Conservation (phyloP, 306 rosid genomes). For the Quercus glauca region DNA sequence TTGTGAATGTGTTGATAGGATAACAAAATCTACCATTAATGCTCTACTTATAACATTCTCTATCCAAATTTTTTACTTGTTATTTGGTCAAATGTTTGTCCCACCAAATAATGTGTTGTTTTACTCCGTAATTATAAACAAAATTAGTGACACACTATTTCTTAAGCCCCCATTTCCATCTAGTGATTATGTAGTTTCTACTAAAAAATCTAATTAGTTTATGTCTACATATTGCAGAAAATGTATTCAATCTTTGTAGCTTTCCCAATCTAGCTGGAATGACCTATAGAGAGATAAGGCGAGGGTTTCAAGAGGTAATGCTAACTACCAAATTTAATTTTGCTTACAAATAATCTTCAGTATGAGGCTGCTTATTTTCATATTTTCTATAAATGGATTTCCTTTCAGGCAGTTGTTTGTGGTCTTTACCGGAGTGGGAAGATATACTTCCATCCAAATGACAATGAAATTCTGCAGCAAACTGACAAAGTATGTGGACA, state of each 20-base stretch:
- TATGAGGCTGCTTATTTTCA: conserved; percentile 4
- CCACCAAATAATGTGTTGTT: neutral
- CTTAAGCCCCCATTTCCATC: neutral
- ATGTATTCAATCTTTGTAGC: conserved; percentile 77
- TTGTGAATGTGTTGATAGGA: neutral
- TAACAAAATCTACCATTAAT: neutral
- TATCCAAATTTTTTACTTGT: neutral
- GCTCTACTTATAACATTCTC: neutral
- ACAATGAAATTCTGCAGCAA: conserved; percentile 65
- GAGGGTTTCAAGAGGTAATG: conserved; percentile 65
- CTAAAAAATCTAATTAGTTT: conserved; percentile 19
- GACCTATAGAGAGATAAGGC: conserved; percentile 64
- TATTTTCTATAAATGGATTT: conserved; percentile 21
- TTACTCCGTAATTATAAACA: neutral
- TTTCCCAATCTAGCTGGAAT: conserved; percentile 64
- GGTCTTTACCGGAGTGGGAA: conserved; percentile 84
- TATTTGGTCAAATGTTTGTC: neutral
- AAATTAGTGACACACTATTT: neutral
- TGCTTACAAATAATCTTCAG: conserved; percentile 1
- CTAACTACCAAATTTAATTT: conserved; percentile 17
- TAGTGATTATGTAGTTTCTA: conserved; percentile 13
- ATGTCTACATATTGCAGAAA: conserved; percentile 63
- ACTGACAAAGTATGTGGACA: conserved; percentile 76
- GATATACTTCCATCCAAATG: conserved; percentile 84
- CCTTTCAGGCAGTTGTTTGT: conserved; percentile 80